Evolutionary conservation across 2,329 filamentous ascomycete genomes (phyloP).

Genomic region (Arthrinium phaeospermum): DNA sequence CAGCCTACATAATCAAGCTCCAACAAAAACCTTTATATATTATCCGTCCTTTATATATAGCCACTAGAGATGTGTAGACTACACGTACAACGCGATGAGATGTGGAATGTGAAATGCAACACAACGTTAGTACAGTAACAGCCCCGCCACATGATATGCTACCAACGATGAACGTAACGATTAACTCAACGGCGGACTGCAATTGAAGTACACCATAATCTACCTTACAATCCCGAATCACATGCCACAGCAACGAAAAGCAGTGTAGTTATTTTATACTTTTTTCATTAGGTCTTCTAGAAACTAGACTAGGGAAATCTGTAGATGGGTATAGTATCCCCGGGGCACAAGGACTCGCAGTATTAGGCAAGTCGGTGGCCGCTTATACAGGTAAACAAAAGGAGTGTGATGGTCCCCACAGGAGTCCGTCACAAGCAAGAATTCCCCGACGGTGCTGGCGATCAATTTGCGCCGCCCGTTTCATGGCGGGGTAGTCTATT

Average conservation of each 20-base stretch:
- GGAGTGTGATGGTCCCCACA: slow-evolving; percentile 26
- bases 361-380: slow-evolving; percentile 34
- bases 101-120: neutral
- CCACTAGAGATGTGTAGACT: too few species aligned
- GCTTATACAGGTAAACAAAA: slow-evolving; percentile 42
- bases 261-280: slow-evolving; percentile 17
- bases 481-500: slow-evolving; percentile 52
- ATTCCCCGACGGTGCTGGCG: slow-evolving; percentile 17
- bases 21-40: neutral
- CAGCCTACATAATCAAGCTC: neutral
- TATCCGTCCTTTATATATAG: neutral
- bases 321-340: slow-evolving; percentile 23
- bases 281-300: slow-evolving; percentile 25
- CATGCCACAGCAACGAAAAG: neutral
- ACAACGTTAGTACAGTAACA: too few species aligned
- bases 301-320: slow-evolving; percentile 23
- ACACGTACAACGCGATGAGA: neutral
- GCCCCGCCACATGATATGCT: too few species aligned
- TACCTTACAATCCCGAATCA: neutral
- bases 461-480: slow-evolving; percentile 25
- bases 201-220: too few species aligned
- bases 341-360: slow-evolving; percentile 29
- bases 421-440: neutral
- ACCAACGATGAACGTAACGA: too few species aligned
- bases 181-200: too few species aligned